These are phyloP conservation scores for Suhomyces faveliae DNA, from an alignment of 805 yeast species.

Conservation along the genomic window DNA sequence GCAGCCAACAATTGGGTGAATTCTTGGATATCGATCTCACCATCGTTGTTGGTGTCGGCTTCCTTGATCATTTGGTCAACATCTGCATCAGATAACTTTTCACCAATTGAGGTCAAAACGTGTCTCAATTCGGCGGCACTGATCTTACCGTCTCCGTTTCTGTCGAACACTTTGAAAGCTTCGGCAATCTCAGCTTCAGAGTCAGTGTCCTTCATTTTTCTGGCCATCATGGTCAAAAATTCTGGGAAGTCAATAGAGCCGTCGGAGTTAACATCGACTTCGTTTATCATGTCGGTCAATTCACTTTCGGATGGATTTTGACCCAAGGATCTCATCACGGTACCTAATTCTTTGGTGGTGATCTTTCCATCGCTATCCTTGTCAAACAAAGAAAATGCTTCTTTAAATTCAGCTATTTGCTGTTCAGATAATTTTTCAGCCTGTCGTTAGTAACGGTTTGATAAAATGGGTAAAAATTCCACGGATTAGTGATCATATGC, in stretches of 20 bases:
- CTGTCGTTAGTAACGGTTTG: constrained; percentile 29
- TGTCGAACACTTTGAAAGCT: constrained; percentile 97
- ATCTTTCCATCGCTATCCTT: constrained; percentile 96
- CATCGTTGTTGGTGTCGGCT: constrained; percentile 93
- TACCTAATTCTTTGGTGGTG: constrained; percentile 92
- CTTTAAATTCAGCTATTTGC: constrained; percentile 95
- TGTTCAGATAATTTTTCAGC: constrained; percentile 91
- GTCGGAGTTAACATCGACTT: constrained; percentile 93
- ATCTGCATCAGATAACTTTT: constrained; percentile 92
- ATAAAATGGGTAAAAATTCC: background rate
- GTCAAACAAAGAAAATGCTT: constrained; percentile 96
- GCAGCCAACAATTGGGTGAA: constrained; percentile 86
- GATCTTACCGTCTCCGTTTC: constrained; percentile 94
- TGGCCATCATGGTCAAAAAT: constrained; percentile 42
- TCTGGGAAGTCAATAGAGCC: constrained; percentile 59
- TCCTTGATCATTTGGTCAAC: constrained; percentile 97
- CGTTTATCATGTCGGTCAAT: constrained; percentile 94
- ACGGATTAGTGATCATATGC: background rate
- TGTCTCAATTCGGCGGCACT: constrained; percentile 96
- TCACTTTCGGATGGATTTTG: constrained; percentile 96
- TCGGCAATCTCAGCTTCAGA: constrained; percentile 96
- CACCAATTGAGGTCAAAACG: constrained; percentile 96
- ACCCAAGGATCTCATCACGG: constrained; percentile 98
- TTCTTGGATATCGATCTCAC: constrained; percentile 95
- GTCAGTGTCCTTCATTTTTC: constrained; percentile 92